Conservation (phyloP, 169 alveolate species). For the Plasmodium sp. region DNA sequence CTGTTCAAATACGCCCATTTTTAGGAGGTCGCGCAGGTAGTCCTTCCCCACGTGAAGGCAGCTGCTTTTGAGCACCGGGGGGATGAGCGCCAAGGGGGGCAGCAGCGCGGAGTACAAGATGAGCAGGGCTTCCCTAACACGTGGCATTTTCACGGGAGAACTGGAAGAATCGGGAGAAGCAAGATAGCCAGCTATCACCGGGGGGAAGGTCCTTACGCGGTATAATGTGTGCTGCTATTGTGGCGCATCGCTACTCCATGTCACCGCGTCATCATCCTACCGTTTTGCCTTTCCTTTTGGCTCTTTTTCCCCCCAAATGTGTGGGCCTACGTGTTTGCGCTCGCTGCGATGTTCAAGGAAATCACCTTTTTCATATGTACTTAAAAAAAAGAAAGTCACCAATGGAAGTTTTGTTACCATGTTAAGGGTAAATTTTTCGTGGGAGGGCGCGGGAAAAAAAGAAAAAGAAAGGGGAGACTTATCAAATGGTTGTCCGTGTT, state of each 20-base stretch:
- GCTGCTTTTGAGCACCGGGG: not conserved
- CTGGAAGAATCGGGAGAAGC: not conserved
- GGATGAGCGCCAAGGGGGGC: not conserved
- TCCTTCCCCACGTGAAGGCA: not conserved
- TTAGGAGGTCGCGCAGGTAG: conserved; percentile 12
- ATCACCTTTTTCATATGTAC: not conserved
- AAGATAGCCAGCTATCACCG: not conserved
- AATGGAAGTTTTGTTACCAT: not conserved
- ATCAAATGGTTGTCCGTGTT: not conserved
- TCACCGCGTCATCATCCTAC: not conserved
- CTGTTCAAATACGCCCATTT: conserved; percentile 35
- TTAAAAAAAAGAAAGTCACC: not conserved
- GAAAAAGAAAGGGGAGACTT: not conserved
- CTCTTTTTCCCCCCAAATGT: not conserved
- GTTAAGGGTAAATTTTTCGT: not conserved
- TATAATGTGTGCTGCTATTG: not conserved
- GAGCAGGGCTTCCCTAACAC: not conserved
- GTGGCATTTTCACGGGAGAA: not conserved
- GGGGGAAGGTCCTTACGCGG: not conserved
- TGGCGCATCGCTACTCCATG: not conserved
- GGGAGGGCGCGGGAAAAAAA: not conserved
- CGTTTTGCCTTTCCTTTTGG: not conserved
- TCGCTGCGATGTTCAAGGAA: not conserved
- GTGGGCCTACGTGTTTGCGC: not conserved
- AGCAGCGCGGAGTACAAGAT: not conserved